These are phyloP conservation scores for Rubroboletus pulcherrimus DNA, from an alignment of 768 basidiomycete species.

Conservation along the genomic window DNA sequence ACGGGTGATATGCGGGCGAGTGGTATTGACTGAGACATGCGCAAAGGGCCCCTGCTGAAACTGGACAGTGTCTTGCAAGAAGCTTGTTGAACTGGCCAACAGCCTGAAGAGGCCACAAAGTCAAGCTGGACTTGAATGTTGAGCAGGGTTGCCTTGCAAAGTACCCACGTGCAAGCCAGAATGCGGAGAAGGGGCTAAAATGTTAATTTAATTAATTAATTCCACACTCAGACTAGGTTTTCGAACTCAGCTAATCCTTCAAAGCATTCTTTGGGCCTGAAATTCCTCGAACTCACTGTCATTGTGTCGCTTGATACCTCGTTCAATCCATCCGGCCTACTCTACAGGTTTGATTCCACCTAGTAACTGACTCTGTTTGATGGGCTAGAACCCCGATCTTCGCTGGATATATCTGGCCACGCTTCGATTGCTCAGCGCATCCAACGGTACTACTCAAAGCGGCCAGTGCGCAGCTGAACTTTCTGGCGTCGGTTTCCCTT, in stretches of 20 bases:
- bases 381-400: not conserved
- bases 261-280: not conserved
- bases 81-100: not conserved
- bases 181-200: too few relatives aligned
- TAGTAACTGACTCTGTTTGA: not conserved
- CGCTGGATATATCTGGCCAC: not conserved
- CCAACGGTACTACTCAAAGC: constrained; percentile 1
- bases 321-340: not conserved
- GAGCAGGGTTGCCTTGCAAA: not conserved
- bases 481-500: not conserved
- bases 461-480: not conserved
- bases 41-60: not conserved
- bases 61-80: not conserved
- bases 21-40: constrained; percentile 32
- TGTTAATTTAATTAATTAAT: too few relatives aligned
- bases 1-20: constrained; percentile 23
- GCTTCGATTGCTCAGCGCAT: not conserved
- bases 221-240: too few relatives aligned
- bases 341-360: not conserved
- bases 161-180: too few relatives aligned
- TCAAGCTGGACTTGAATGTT: not conserved
- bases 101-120: not conserved
- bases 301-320: not conserved
- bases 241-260: too few relatives aligned
- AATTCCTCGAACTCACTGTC: not conserved